Base-by-base conservation (phyloP, 768 basidiomycete species). In the Grammothele lineata region DNA sequence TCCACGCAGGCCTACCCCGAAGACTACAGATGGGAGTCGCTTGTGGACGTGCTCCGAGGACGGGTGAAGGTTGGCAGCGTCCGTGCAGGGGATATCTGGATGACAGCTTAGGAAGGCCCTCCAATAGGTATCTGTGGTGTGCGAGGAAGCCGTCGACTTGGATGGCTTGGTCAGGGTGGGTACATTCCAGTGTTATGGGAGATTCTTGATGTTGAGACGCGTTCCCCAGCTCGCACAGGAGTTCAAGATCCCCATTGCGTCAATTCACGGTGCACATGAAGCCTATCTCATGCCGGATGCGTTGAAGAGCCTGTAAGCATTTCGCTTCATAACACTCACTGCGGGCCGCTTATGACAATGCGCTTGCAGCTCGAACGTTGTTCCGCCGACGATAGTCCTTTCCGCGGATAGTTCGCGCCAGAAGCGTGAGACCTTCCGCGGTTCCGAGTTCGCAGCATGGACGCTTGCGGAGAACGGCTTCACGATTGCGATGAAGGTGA, bases 1-100 rank as follows among this genome's bases (percentile, higher is more conserved):
- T 61, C 45, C 18, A 60, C 57, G 6, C 58, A 63, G 48, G 60
- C 46, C 23, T 92, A 88, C 66, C 93, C 93, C 1, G 83, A 88
- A 37, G 76, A 76, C 50, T 62, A 47, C 33, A 71, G 87, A 57
- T 88, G 82, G 81, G 87, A 92, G 57, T 76, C 80, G 47, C 68
- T 93, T 24, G 81, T 90, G 4, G 89, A 92, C 51, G 88, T 92
- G 26, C 72, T 93, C 39, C 76, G 92, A 33, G 92, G 92, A 7
- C 83, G 81, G 45, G 91, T 93, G 61, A 93, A 90, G 78, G 86
- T 81, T 14, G 39, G 57, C 36, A 50, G 5, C 50, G 30, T 37
- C 6, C 25, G 24, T 36, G 32, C 34, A 12, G n/a, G 37, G 27
- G 14, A 7, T 7, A 7, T n/a, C 15, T 33, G 25, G 25, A 12